Percentiles rank a stretch among this genome's conserved stretches.
These are phyloP conservation scores for Rubus parviflorus DNA, from an alignment of 306 rosid species.

Conservation along the genomic window DNA sequence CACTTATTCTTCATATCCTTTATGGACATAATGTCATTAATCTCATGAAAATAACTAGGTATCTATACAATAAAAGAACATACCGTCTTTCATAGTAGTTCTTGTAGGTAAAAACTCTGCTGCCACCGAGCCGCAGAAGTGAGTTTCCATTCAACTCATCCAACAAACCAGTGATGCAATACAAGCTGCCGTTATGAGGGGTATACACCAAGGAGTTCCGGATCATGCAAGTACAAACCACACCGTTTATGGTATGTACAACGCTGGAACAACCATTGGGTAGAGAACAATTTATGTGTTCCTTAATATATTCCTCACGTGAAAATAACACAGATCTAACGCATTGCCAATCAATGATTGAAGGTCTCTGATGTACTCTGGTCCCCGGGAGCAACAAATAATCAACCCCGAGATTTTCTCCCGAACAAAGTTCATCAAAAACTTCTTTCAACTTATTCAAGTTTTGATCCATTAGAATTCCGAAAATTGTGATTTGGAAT, in stretches of 20 bases:
- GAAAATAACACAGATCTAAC: too few relatives aligned
- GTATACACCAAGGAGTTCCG: constrained; percentile 57
- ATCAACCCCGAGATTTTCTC: too few relatives aligned
- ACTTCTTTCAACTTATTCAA: too few relatives aligned
- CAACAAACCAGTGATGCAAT: constrained; percentile 45
- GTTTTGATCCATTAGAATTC: too few relatives aligned
- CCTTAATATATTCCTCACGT: too few relatives aligned
- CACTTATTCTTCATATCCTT: background rate
- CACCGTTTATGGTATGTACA: constrained; percentile 43
- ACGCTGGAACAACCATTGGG: constrained; percentile 8
- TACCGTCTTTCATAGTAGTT: constrained; percentile 47
- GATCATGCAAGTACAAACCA: constrained; percentile 53
- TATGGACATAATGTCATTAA: background rate
- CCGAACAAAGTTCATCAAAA: too few relatives aligned
- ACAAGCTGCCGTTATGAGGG: constrained; percentile 56
- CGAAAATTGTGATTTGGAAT: too few relatives aligned
- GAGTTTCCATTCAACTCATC: constrained; percentile 57
- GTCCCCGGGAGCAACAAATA: too few relatives aligned
- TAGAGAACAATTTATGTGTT: too few relatives aligned
- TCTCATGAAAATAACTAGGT: background rate
- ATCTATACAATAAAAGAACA: constrained; percentile 25
- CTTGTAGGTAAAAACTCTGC: constrained; percentile 50
- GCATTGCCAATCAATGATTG: too few relatives aligned
- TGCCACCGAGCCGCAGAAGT: constrained; percentile 31
- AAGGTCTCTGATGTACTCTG: too few relatives aligned